These are phyloP conservation scores for Limnanthes douglasii DNA, from an alignment of 345 rosid species.

Conservation along the genomic window DNA sequence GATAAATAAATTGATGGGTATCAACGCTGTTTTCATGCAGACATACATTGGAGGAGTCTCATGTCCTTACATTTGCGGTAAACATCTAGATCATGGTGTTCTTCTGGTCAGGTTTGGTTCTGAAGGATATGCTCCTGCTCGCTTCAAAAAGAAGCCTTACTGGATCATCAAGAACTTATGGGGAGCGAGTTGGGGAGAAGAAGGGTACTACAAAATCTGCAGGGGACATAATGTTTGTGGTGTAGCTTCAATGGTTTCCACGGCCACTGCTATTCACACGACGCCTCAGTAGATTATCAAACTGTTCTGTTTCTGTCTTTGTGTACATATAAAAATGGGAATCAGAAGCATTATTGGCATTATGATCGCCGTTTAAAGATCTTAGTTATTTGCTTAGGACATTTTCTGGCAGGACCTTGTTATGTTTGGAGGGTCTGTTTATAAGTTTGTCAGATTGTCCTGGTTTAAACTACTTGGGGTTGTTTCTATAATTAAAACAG, in stretches of 20 bases:
- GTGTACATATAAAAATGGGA: too few species aligned
- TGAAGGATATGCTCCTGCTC: constrained; percentile 62
- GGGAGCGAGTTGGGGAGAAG: constrained; percentile 93
- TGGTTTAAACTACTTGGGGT: too few species aligned
- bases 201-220: constrained; percentile 93
- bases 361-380: too few species aligned
- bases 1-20: too few species aligned
- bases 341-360: too few species aligned
- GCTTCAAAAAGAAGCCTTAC: constrained; percentile 74
- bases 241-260: constrained; percentile 91
- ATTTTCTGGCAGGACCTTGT: too few species aligned
- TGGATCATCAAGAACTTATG: constrained; percentile 99
- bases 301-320: too few species aligned
- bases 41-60: constrained; percentile 87
- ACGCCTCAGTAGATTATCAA: constrained; percentile 22
- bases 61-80: constrained; percentile 80
- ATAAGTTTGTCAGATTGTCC: too few species aligned
- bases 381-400: too few species aligned
- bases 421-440: too few species aligned
- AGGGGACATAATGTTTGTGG: constrained; percentile 70
- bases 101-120: constrained; percentile 83
- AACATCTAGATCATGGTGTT: constrained; percentile 78
- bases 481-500: too few species aligned
- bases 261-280: constrained; percentile 55
- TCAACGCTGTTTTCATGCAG: constrained; percentile 90